Evolutionary conservation across 495 filamentous ascomycete species (phyloP).

Genomic region (Clavariopsis aquatica): DNA sequence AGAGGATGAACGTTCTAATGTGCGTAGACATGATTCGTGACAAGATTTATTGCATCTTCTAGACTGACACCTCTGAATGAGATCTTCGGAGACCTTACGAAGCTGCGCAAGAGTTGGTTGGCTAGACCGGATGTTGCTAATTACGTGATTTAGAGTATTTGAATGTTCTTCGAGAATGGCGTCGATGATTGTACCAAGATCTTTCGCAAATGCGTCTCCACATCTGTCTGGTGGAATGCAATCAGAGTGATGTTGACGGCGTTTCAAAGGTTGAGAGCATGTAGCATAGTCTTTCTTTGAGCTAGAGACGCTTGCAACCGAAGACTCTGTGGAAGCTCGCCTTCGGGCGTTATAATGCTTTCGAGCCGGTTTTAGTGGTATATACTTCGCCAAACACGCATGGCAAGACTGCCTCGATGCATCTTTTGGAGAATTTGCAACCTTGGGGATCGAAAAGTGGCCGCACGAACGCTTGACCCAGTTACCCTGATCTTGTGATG

Average conservation of each 20-base stretch:
- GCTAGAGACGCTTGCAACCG: slow-evolving; percentile 7
- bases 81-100: slow-evolving; percentile 35
- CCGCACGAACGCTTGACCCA: slow-evolving; percentile 33
- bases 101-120: slow-evolving; percentile 27
- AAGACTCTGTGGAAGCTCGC: slow-evolving; percentile 20
- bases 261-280: background rate
- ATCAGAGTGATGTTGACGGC: slow-evolving; percentile 24
- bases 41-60: background rate
- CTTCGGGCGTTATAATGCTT: background rate
- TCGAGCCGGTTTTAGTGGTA: background rate
- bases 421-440: slow-evolving; percentile 9
- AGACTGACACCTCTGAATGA: slow-evolving; percentile 17
- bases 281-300: background rate
- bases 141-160: slow-evolving; percentile 34
- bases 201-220: slow-evolving; percentile 33
- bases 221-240: slow-evolving; percentile 25
- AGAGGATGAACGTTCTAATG: background rate
- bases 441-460: slow-evolving; percentile 17
- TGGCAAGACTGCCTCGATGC: slow-evolving; percentile 16
- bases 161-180: slow-evolving; percentile 37
- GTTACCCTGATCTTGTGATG: slow-evolving; percentile 11
- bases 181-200: slow-evolving; percentile 37
- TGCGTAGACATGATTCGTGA: background rate
- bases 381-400: slow-evolving; percentile 4
- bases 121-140: slow-evolving; percentile 33